Evolutionary conservation across 1,284 basidiomycete species (phyloP).

Genomic region (Apiotrichum domesticum): DNA sequence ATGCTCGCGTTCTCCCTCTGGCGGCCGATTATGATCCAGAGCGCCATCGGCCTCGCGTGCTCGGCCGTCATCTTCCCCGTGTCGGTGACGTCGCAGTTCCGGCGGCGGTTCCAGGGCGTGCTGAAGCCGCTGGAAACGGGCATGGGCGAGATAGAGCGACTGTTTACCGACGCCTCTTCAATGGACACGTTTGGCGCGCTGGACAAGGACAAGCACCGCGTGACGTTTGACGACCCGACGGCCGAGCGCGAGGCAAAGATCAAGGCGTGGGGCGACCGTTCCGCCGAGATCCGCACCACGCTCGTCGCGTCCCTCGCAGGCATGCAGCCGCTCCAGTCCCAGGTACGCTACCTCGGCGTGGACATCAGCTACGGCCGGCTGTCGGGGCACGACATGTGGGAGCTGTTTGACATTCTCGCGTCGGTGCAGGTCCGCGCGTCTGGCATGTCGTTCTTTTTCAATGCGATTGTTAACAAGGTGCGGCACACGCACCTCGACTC

Average conservation of each 20-base stretch:
- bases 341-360: slow-evolving; percentile 38
- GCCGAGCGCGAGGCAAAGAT: slow-evolving; percentile 16
- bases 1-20: slow-evolving; percentile 36
- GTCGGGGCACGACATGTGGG: slow-evolving; percentile 34
- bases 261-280: slow-evolving; percentile 31
- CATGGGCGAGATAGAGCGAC: slow-evolving; percentile 27
- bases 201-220: neutral
- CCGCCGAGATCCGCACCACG: slow-evolving; percentile 29
- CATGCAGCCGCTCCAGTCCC: slow-evolving; percentile 35
- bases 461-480: slow-evolving; percentile 39
- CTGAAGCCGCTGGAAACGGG: slow-evolving; percentile 29
- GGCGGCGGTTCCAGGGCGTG: slow-evolving; percentile 33
- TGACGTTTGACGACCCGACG: slow-evolving; percentile 2
- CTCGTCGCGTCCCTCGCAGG: slow-evolving; percentile 32
- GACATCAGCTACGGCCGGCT: slow-evolving; percentile 42
- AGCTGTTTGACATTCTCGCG: slow-evolving; percentile 34
- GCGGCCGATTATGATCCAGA: slow-evolving; percentile 43
- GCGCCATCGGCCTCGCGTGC: slow-evolving; percentile 30
- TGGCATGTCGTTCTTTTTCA: slow-evolving; percentile 46
- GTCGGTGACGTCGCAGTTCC: slow-evolving; percentile 41
- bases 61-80: slow-evolving; percentile 41
- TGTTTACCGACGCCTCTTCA: slow-evolving; percentile 22
- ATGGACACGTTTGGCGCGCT: slow-evolving; percentile 1
- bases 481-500: slow-evolving; percentile 42
- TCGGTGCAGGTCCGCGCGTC: slow-evolving; percentile 39